Conservation (phyloP, 1,284 basidiomycete species). For the Apiotrichum gamsii region DNA sequence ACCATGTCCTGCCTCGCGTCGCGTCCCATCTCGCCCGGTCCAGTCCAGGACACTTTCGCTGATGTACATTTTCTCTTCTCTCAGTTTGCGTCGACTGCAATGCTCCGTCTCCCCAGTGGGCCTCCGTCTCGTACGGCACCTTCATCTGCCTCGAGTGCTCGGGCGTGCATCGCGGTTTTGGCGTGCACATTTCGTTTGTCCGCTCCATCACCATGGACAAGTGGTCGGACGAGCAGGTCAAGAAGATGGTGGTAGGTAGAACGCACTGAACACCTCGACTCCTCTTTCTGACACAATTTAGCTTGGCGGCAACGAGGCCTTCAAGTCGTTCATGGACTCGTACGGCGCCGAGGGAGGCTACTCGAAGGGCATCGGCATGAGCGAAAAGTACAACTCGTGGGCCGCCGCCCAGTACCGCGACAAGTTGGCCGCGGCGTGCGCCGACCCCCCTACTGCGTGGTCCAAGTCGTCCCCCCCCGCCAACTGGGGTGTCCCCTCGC, state of each 20-base stretch:
- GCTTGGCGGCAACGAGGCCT: conserved; percentile 78
- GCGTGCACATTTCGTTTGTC: conserved; percentile 63
- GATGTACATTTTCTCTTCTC: no score
- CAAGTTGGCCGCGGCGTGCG: conserved; percentile 53
- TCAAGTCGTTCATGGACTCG: conserved; percentile 67
- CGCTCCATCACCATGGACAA: conserved; percentile 92
- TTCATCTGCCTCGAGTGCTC: conserved; percentile 89
- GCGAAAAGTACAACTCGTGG: conserved; percentile 86
- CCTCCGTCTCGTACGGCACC: conserved; percentile 59
- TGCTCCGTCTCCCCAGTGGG: conserved; percentile 87
- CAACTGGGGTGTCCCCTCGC: conserved; percentile 19
- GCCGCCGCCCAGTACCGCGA: conserved; percentile 84
- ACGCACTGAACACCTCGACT: no score
- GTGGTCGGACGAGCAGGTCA: conserved; percentile 84
- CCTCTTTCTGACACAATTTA: no score
- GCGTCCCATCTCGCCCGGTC: no score
- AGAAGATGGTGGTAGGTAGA: conserved; percentile 77
- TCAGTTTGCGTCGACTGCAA: conserved; percentile 67
- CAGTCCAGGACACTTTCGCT: no score
- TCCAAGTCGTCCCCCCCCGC: conserved; percentile 40
- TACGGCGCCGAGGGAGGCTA: conserved; percentile 73
- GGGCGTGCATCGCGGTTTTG: conserved; percentile 66
- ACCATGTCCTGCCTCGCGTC: no score
- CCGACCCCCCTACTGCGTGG: conserved; percentile 39
- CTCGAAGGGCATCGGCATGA: conserved; percentile 59